These are phyloP conservation scores for Alternaria viburni DNA, from an alignment of 2,329 filamentous ascomycete species.

Conservation along the genomic window DNA sequence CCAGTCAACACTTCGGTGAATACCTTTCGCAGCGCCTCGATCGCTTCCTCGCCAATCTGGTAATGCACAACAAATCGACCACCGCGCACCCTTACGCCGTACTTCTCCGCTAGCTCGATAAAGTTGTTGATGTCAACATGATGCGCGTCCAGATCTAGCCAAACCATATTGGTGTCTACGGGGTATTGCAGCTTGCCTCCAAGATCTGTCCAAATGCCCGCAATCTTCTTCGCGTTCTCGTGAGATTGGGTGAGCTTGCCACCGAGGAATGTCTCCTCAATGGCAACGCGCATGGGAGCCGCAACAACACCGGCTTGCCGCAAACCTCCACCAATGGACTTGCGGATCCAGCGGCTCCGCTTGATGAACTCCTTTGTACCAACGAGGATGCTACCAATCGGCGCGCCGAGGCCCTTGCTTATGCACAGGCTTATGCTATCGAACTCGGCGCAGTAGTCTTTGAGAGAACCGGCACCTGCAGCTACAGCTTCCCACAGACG, in stretches of 20 bases:
- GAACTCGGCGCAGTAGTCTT: slow-evolving; percentile 71
- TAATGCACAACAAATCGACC: slow-evolving; percentile 73
- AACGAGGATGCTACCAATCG: slow-evolving; percentile 77
- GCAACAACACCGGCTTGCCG: slow-evolving; percentile 78
- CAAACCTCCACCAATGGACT: slow-evolving; percentile 79
- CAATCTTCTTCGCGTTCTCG: slow-evolving; percentile 66
- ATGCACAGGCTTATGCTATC: slow-evolving; percentile 81
- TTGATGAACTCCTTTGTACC: slow-evolving; percentile 64
- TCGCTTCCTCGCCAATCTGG: slow-evolving; percentile 71
- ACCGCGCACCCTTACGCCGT: slow-evolving; percentile 63
- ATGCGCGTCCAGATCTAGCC: slow-evolving; percentile 73
- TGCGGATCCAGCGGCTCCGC: slow-evolving; percentile 76
- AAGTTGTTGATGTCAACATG: slow-evolving; percentile 62
- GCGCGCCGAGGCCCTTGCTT: slow-evolving; percentile 81
- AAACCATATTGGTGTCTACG: slow-evolving; percentile 91
- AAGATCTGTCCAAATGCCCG: slow-evolving; percentile 68
- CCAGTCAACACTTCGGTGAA: slow-evolving; percentile 33
- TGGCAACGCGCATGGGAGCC: slow-evolving; percentile 75
- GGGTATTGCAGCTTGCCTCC: slow-evolving; percentile 73
- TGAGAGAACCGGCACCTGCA: slow-evolving; percentile 69
- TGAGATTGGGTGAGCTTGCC: slow-evolving; percentile 69
- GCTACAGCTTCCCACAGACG: slow-evolving; percentile 82
- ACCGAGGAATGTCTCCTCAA: slow-evolving; percentile 79
- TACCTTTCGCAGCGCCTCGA: slow-evolving; percentile 52
- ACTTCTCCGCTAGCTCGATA: slow-evolving; percentile 60